Percentiles rank a stretch among this genome's conserved stretches.
phyloP scores from a whole-genome alignment of 2,329 filamentous ascomycete species.

The Ilyonectria robusta region DNA sequence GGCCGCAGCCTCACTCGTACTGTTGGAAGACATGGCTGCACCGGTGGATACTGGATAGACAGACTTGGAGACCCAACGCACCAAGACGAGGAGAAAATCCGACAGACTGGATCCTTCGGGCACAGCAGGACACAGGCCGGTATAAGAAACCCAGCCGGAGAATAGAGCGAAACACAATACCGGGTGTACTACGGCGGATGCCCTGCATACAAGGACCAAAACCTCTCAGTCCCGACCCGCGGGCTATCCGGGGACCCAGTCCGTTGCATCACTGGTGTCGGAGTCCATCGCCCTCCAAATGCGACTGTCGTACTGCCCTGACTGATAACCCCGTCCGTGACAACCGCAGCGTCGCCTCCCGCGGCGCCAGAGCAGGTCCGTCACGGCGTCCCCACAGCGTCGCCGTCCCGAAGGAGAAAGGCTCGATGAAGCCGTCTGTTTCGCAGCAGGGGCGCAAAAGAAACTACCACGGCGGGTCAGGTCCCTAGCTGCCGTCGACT shows the following conservation, averaged over 20 bases:
- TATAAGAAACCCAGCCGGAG: slow-evolving; percentile 3
- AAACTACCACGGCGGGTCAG: slow-evolving; percentile 21
- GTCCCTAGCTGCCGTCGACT: slow-evolving; percentile 26
- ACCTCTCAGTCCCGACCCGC: too few relatives aligned
- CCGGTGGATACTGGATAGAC: neutral
- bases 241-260: too few relatives aligned
- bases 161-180: neutral
- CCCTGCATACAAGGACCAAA: too few relatives aligned
- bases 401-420: slow-evolving; percentile 30
- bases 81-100: slow-evolving; percentile 12
- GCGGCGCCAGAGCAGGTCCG: neutral
- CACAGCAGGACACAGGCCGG: slow-evolving; percentile 1
- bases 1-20: slow-evolving; percentile 34
- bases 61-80: slow-evolving; percentile 2
- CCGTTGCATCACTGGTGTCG: too few relatives aligned
- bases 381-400: slow-evolving; percentile 15
- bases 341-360: slow-evolving; percentile 4
- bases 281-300: too few relatives aligned
- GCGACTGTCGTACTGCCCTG: too few relatives aligned
- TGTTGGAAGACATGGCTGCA: slow-evolving; percentile 34
- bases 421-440: slow-evolving; percentile 37
- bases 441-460: slow-evolving; percentile 31
- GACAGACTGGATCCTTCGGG: slow-evolving; percentile 7
- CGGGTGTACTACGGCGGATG: neutral
- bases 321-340: slow-evolving; percentile 12